Evolutionary conservation across 768 basidiomycete genomes (phyloP), one percentile per base, ranked within the genome.

Genomic region (Russula emetica): DNA sequence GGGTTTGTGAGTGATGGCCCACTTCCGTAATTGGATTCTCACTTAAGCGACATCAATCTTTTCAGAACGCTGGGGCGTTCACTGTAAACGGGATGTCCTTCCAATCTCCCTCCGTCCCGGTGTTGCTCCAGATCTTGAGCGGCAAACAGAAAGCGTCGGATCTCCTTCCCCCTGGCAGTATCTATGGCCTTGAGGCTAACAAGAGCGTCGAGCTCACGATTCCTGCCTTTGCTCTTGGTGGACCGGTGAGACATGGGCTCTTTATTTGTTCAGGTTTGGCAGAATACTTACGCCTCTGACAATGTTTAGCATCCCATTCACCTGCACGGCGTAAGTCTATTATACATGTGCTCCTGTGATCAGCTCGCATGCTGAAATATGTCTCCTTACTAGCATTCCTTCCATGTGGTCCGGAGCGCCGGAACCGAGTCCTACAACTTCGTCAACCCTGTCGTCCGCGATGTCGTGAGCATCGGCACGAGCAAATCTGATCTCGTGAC

Each of bases 51-150:
- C 36, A 20, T 49, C 57, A 28, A 36, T 26, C 6, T 53, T 58
- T 8, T 63, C 60, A 58, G 57, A 10, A 11, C 0, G 0, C 11
- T 9, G 56, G 34, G 7, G 47, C 52, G 0, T 64, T 64, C 22
- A 55, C 45, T 2, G 69, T 80, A 50, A 80, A 80, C 59, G 71
- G 71, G 18, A 67, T 66, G 54, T 69, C 74, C 30, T 83, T 74
- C 70, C 61, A 67, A 7, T 70, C 76, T 4, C 83, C 84, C 0
- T 74, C 76, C 0, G 73, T 79, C 2, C 84, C 85, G 0, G 79
- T 84, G 18, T 77, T 86, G 20, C 77, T 85, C 16, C 85, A 86
- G 67, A 81, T 86, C 32, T 70, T 86, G 47, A 84, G 80, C 52
- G 85, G 85, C 0, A 78, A 80, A 6, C 72, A 72, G 40, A 74